These are phyloP conservation scores for Blastobotrys capitulatus DNA, from an alignment of 1,139 yeast species.

Conservation along the genomic window DNA sequence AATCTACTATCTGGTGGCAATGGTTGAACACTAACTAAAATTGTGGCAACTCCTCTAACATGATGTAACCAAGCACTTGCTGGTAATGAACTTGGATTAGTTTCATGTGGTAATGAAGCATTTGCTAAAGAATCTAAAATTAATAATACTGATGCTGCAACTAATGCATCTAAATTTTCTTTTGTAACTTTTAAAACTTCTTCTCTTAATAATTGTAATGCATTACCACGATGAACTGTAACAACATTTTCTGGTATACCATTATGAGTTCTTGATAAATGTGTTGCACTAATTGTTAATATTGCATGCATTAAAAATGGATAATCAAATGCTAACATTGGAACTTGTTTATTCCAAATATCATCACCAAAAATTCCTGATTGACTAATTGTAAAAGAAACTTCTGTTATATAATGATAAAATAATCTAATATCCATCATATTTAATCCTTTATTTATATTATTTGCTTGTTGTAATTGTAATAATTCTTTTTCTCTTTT, in stretches of 20 bases:
- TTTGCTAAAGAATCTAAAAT: constrained; percentile 93
- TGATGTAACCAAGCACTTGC: constrained; percentile 97
- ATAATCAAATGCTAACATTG: constrained; percentile 78
- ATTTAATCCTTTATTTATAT: constrained; percentile 43
- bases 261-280: constrained; percentile 54
- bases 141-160: constrained; percentile 81
- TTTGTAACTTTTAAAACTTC: constrained; percentile 80
- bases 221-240: constrained; percentile 83
- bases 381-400: constrained; percentile 80
- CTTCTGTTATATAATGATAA: constrained; percentile 82
- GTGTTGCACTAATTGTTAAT: constrained; percentile 88
- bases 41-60: constrained; percentile 95
- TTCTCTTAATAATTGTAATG: constrained; percentile 69
- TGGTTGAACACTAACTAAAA: constrained; percentile 92
- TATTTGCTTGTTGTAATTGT: constrained; percentile 19
- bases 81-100: constrained; percentile 49
- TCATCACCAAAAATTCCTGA: constrained; percentile 86
- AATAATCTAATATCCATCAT: constrained; percentile 73
- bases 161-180: constrained; percentile 86
- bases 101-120: constrained; percentile 61
- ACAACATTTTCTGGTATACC: constrained; percentile 74
- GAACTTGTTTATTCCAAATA: constrained; percentile 85
- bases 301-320: constrained; percentile 91
- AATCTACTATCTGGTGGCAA: constrained; percentile 57
- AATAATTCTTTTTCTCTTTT: constrained; percentile 12